Conservation (phyloP, 176 grass and related monocot species). For the Bonia amplexicaulis region DNA sequence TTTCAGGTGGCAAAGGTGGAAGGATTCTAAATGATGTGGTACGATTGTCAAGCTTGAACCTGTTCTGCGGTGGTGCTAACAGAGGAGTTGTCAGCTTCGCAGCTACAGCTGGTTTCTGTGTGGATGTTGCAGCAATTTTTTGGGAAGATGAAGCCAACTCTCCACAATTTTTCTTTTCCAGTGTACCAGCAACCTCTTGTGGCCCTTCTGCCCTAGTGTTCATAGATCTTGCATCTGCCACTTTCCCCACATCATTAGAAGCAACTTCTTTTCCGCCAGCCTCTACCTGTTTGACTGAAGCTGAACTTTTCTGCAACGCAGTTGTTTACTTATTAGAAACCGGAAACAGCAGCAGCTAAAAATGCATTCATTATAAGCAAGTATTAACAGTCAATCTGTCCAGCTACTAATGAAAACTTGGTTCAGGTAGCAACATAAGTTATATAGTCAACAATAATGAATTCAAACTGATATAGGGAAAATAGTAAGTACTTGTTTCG, state of each 20-base stretch:
- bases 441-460: constrained; percentile 22
- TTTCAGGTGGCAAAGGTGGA: constrained; percentile 76
- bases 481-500: constrained; percentile 63
- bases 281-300: constrained; percentile 45
- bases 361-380: neutral
- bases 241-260: constrained; percentile 36
- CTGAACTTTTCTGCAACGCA: constrained; percentile 45
- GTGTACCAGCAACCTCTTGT: constrained; percentile 34
- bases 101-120: constrained; percentile 41
- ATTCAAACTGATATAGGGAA: neutral
- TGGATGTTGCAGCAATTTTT: constrained; percentile 36
- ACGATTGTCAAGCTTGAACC: constrained; percentile 81
- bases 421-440: neutral
- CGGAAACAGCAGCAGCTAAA: neutral
- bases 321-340: constrained; percentile 21
- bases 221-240: constrained; percentile 12
- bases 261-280: constrained; percentile 40
- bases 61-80: constrained; percentile 26
- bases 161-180: constrained; percentile 44
- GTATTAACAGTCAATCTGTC: neutral
- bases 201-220: neutral
- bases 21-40: constrained; percentile 84
- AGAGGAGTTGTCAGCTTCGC: constrained; percentile 35
- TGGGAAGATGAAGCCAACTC: constrained; percentile 40
- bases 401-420: neutral